Evolutionary conservation across 2,329 filamentous ascomycete genomes (phyloP).

Genomic region (Cercospora canescens): DNA sequence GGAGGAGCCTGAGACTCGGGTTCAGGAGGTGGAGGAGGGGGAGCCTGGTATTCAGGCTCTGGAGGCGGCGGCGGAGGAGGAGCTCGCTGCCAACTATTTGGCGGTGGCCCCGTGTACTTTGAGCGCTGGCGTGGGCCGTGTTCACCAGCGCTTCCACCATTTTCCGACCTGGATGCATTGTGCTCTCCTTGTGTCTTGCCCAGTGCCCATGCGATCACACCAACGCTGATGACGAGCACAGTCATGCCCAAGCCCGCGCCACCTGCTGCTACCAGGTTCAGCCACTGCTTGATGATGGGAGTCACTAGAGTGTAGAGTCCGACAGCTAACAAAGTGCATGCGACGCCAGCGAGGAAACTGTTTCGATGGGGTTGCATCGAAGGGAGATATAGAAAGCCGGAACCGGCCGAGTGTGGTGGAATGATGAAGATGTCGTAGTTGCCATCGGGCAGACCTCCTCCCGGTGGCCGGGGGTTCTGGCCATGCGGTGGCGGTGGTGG

Average conservation of each 20-base stretch:
- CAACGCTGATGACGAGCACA: slow-evolving; percentile 71
- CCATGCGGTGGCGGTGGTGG: slow-evolving; percentile 87
- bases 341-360: slow-evolving; percentile 86
- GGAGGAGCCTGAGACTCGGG: slow-evolving; percentile 19
- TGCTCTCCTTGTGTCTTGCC: slow-evolving; percentile 63
- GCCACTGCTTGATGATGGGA: slow-evolving; percentile 74
- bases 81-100: slow-evolving; percentile 24
- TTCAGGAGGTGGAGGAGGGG: slow-evolving; percentile 16
- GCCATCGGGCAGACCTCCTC: slow-evolving; percentile 72
- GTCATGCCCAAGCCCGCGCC: slow-evolving; percentile 70
- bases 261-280: slow-evolving; percentile 67
- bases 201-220: slow-evolving; percentile 74
- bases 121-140: slow-evolving; percentile 31
- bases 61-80: slow-evolving; percentile 13
- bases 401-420: slow-evolving; percentile 83
- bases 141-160: slow-evolving; percentile 36
- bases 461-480: slow-evolving; percentile 67
- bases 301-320: slow-evolving; percentile 71
- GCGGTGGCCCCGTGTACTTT: slow-evolving; percentile 26
- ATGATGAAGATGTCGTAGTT: slow-evolving; percentile 99
- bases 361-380: slow-evolving; percentile 83
- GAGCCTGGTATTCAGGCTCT: slow-evolving; percentile 14
- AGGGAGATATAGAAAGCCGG: slow-evolving; percentile 91
- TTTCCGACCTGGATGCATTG: slow-evolving; percentile 27
- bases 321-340: slow-evolving; percentile 70